Conservation (phyloP, 371 early-diverging fungal species). For the Saksenaea oblongispora region DNA sequence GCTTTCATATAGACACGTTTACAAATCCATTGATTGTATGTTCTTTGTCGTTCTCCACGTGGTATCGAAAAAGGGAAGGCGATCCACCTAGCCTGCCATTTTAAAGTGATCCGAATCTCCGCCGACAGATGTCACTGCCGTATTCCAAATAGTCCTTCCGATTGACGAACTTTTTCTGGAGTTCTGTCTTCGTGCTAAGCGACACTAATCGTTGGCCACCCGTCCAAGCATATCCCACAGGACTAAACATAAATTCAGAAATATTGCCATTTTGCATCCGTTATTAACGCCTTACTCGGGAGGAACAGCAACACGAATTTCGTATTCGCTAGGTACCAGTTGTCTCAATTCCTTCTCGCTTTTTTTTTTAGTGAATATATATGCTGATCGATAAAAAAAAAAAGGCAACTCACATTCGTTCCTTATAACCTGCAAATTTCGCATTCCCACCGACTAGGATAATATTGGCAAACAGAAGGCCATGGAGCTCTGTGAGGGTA, state of each 20-base stretch:
- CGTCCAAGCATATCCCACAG: conserved; percentile 57
- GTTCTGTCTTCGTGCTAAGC: conserved; percentile 42
- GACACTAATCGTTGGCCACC: conserved; percentile 52
- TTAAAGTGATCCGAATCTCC: conserved; percentile 35
- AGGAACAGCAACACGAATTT: conserved; percentile 63
- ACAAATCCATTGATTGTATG: not conserved
- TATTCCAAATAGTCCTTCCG: conserved; percentile 62
- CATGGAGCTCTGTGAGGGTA: conserved; percentile 54
- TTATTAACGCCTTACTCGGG: conserved; percentile 51
- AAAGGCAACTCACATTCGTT: conserved; percentile 60
- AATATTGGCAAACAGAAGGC: conserved; percentile 74
- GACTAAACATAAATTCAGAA: conserved; percentile 25
- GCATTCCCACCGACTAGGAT: conserved; percentile 80
- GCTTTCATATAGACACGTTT: no score
- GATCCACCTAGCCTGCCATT: conserved; percentile 4
- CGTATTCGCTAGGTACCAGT: conserved; percentile 63
- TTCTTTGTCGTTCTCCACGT: not conserved
- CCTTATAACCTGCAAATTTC: conserved; percentile 64
- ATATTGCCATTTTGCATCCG: not conserved
- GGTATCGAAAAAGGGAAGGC: not conserved
- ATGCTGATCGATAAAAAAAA: not conserved
- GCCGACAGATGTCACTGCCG: conserved; percentile 56
- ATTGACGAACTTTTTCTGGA: conserved; percentile 50
- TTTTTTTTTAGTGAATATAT: conserved; percentile 1
- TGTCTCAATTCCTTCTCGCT: conserved; percentile 64